phyloP scores from a whole-genome alignment of 176 grass and related monocot genomes.

The Ensete ventricosum region DNA sequence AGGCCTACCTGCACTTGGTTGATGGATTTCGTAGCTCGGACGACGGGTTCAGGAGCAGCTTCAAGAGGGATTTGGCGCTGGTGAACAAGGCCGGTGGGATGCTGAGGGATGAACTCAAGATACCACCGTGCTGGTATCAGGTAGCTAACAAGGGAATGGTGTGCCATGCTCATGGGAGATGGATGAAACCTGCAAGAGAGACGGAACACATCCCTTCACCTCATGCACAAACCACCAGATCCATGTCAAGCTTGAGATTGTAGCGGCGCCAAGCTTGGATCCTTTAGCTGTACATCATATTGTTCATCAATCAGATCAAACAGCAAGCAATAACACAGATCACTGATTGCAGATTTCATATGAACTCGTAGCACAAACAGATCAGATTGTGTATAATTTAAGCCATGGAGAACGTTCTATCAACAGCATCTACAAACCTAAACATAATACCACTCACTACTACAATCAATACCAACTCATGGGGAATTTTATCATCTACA shows the following conservation, averaged over 20 bases:
- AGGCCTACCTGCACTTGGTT: slow-evolving; percentile 39
- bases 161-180: slow-evolving; percentile 10
- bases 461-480: neutral
- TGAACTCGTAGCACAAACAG: neutral
- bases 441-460: neutral
- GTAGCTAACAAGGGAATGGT: slow-evolving; percentile 21
- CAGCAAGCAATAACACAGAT: neutral
- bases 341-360: neutral
- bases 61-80: slow-evolving; percentile 26
- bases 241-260: no score
- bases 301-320: no score
- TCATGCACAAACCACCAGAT: neutral
- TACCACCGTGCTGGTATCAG: slow-evolving; percentile 29
- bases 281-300: no score
- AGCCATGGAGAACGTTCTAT: neutral
- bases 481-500: neutral
- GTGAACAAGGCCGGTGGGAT: slow-evolving; percentile 35
- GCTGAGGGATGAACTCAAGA: slow-evolving; percentile 25
- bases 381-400: neutral
- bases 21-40: slow-evolving; percentile 22
- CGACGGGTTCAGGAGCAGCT: neutral
- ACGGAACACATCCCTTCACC: slow-evolving; percentile 25
- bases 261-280: no score
- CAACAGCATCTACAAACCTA: neutral
- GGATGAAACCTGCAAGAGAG: slow-evolving; percentile 22